Evolutionary conservation across 2,329 filamentous ascomycete species (phyloP).

Genomic region (Neurospora crassa): DNA sequence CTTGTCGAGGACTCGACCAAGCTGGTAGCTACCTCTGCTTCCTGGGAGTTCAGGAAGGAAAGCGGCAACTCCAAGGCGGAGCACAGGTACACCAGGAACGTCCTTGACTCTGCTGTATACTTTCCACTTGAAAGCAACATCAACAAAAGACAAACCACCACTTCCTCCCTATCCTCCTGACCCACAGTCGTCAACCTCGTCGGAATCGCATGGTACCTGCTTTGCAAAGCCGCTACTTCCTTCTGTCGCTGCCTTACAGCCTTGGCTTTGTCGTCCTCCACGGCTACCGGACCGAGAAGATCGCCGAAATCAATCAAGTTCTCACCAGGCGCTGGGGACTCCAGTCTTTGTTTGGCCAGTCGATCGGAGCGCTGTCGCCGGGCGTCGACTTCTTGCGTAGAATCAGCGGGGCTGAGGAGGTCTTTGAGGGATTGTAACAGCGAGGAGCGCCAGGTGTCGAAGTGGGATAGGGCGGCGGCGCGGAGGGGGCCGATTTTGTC

Average conservation of each 20-base stretch:
- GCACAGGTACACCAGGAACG: constrained; percentile 57
- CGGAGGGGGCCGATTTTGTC: constrained; percentile 26
- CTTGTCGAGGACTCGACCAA: constrained; percentile 56
- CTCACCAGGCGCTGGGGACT: constrained; percentile 27
- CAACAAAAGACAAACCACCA: constrained; percentile 61
- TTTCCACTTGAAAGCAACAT: constrained; percentile 62
- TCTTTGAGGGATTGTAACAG: constrained; percentile 64
- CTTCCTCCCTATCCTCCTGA: constrained; percentile 48
- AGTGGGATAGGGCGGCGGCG: constrained; percentile 52
- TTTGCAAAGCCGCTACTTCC: constrained; percentile 36
- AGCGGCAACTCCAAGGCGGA: constrained; percentile 57
- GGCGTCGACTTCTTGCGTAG: constrained; percentile 36
- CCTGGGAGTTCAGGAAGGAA: constrained; percentile 54
- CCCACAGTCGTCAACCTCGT: constrained; percentile 47
- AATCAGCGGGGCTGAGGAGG: constrained; percentile 45
- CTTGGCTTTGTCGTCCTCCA: constrained; percentile 1
- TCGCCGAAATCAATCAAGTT: constrained; percentile 34
- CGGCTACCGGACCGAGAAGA: not conserved
- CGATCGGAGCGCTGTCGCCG: constrained; percentile 35
- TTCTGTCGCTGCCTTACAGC: constrained; percentile 19
- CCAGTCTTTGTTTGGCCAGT: constrained; percentile 27
- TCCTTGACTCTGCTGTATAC: constrained; percentile 65
- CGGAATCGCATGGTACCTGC: constrained; percentile 42
- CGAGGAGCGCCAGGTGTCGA: constrained; percentile 67
- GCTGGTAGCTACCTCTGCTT: constrained; percentile 66